Evolutionary conservation across 257 asterid species (phyloP), one percentile per base, ranked within the genome.

Genomic region (Ballota nigra): DNA sequence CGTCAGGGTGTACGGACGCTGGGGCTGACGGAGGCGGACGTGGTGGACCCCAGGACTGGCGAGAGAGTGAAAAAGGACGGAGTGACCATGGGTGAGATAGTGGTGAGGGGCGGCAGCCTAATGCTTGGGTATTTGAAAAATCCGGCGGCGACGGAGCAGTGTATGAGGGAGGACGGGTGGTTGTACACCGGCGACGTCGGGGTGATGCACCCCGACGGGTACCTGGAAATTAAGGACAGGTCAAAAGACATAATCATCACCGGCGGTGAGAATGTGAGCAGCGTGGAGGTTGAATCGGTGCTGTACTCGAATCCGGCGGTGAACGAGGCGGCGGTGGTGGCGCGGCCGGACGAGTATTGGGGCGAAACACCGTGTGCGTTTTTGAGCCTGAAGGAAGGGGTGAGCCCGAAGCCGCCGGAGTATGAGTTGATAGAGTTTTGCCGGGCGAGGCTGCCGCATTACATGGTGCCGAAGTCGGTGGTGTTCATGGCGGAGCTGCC

Each of bases 291-390:
- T 1, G 96, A 90, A 68, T 81, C 97, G 1, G 93, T 86, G 12
- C 77, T 90, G 38, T 90, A 90, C 68, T 43, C 87, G 3, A 70
- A 85, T 36, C 91, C 88, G 28, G 81, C 24, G 72, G 87, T 90
- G 60, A 77, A 85, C 38, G 97, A 90, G 88, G 97, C 86, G 8
- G 97, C 97, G 28, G 97, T 85, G 82, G 97, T 90, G 83, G 96
- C 97, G 5, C 78, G 86, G 71, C 96, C 96, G 2, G 90, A 88
- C 18, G 86, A 85, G 0, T 81, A 41, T 23, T 90, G 97, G 97
- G 97, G 97, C 8, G 97, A 90, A 69, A 90, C 96, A 5, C 96
- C 96, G 2, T 88, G 97, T 62, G 97, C 97, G 0, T 88, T 90
- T 49, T 3, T 90, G 59, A 83, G 92, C 71, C 60, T 90, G 77